Conservation (phyloP, 306 rosid genomes). For the Begonia loranthoides region DNA sequence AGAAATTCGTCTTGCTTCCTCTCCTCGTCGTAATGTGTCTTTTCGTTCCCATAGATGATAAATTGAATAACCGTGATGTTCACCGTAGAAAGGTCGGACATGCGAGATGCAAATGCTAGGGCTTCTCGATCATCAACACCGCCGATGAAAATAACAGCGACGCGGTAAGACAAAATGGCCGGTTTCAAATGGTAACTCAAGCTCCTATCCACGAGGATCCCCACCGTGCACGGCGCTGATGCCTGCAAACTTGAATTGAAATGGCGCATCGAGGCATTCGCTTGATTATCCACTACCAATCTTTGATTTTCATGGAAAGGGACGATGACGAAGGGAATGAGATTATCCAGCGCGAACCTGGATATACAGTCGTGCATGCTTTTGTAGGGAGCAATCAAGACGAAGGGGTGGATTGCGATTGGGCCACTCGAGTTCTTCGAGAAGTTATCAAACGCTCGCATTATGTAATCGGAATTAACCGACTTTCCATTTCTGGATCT, state of each 20-base stretch:
- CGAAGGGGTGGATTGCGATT: conserved; percentile 18
- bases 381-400: conserved; percentile 36
- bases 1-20: conserved; percentile 23
- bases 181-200: no score
- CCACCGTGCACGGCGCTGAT: conserved; percentile 34
- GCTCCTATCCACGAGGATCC: conserved; percentile 40
- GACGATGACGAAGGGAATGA: conserved; percentile 24
- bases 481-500: no score
- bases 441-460: conserved; percentile 45
- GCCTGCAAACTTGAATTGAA: conserved; percentile 21
- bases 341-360: conserved; percentile 22
- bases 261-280: conserved; percentile 12
- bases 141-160: no score
- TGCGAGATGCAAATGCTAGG: no score
- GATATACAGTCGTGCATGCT: conserved; percentile 34
- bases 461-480: no score
- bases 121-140: no score
- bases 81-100: no score
- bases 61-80: no score
- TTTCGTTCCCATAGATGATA: no score
- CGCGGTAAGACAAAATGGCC: no score
- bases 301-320: conserved; percentile 29
- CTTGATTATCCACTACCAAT: no score
- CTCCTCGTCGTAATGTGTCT: neutral
- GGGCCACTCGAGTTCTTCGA: no score